Evolutionary conservation across 345 rosid species (phyloP).

Genomic region (Brassica rapa): DNA sequence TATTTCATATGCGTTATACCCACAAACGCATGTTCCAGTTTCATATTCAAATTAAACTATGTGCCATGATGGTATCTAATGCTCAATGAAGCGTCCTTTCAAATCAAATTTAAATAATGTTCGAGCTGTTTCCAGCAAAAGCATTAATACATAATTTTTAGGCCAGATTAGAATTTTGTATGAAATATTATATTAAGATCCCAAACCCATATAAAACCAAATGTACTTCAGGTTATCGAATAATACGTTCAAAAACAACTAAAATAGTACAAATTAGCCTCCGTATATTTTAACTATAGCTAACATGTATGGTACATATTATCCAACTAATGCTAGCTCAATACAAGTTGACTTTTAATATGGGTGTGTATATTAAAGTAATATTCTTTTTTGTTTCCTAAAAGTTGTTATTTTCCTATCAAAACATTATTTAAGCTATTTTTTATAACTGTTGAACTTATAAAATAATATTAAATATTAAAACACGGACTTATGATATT

Average conservation of each 20-base stretch:
- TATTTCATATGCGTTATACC: neutral
- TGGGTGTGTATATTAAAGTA: neutral
- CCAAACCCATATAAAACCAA: neutral
- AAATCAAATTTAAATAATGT: neutral
- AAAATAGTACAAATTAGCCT: neutral
- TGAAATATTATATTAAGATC: neutral
- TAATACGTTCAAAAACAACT: neutral
- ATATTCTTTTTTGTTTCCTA: no score
- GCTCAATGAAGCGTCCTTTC: neutral
- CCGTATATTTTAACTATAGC: neutral
- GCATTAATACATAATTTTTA: neutral
- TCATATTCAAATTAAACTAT: neutral
- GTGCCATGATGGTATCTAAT: neutral
- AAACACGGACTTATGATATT: no score
- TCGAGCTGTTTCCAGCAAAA: neutral
- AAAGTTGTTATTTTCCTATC: neutral
- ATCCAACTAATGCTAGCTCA: neutral
- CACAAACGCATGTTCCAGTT: neutral
- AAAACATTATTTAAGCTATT: no score
- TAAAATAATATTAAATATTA: no score
- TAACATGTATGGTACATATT: neutral
- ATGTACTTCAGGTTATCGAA: neutral
- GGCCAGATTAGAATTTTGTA: neutral
- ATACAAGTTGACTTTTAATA: neutral
- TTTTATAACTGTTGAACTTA: no score